phyloP scores from a whole-genome alignment of 1,284 basidiomycete species.

The Volvariella surrecta region DNA sequence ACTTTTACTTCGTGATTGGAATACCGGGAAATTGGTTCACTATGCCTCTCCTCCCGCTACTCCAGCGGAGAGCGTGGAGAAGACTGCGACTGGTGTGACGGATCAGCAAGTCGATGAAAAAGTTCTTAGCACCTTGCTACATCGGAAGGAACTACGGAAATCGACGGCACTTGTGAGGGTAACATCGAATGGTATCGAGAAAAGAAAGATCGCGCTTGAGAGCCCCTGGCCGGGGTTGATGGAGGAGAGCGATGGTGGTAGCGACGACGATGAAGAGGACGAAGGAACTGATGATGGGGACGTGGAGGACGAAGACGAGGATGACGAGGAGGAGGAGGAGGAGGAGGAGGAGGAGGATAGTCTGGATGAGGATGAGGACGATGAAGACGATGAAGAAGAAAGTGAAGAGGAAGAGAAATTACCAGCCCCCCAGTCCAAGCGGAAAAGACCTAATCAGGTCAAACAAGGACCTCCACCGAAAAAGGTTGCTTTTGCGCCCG shows the following conservation, averaged over 20 bases:
- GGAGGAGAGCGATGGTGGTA: slow-evolving; percentile 17
- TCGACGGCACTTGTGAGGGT: slow-evolving; percentile 53
- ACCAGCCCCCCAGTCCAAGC: slow-evolving; percentile 12
- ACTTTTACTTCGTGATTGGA: slow-evolving; percentile 88
- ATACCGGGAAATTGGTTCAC: slow-evolving; percentile 69
- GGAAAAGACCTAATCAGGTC: slow-evolving; percentile 1
- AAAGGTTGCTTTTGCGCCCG: slow-evolving; percentile 34
- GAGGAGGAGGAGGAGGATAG: slow-evolving; percentile 19
- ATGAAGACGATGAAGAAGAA: slow-evolving; percentile 26
- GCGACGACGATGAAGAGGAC: slow-evolving; percentile 19
- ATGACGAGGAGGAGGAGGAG: slow-evolving; percentile 16
- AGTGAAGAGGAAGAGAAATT: slow-evolving; percentile 28
- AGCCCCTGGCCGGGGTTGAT: slow-evolving; percentile 36
- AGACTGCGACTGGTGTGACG: slow-evolving; percentile 26
- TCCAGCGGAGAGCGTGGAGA: slow-evolving; percentile 15
- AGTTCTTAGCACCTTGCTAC: slow-evolving; percentile 39
- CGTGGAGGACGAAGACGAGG: slow-evolving; percentile 24
- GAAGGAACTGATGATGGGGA: slow-evolving; percentile 17
- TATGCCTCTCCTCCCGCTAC: slow-evolving; percentile 52
- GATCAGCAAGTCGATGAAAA: slow-evolving; percentile 36
- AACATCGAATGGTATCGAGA: slow-evolving; percentile 39
- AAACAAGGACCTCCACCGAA: slow-evolving; percentile 30
- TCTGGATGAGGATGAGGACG: slow-evolving; percentile 20
- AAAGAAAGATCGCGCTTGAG: slow-evolving; percentile 46
- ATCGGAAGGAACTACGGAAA: slow-evolving; percentile 59